Evolutionary conservation across 495 filamentous ascomycete genomes (phyloP).

Genomic region (Neurospora terricola): DNA sequence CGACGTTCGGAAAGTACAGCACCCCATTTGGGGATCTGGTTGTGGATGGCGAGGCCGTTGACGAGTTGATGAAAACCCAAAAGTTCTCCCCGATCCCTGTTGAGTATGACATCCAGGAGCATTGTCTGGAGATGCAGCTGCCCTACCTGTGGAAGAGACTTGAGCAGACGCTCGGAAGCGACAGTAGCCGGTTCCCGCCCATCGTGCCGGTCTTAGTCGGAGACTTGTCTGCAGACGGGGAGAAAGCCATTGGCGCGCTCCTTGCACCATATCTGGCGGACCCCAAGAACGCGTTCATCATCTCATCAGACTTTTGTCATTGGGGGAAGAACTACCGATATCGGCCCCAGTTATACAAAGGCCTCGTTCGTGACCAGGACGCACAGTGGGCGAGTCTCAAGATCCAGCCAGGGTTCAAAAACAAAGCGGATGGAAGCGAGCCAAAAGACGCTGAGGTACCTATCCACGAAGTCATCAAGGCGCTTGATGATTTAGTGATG

Average conservation of each 20-base stretch:
- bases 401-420: constrained; percentile 37
- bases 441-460: constrained; percentile 20
- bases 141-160: constrained; percentile 88
- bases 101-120: constrained; percentile 71
- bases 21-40: constrained; percentile 77
- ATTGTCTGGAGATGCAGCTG: constrained; percentile 94
- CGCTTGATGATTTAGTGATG: constrained; percentile 75
- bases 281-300: constrained; percentile 68
- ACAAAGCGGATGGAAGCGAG: constrained; percentile 7
- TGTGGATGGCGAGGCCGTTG: constrained; percentile 59
- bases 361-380: constrained; percentile 14
- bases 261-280: constrained; percentile 75
- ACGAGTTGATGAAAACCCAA: constrained; percentile 50
- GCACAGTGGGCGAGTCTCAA: constrained; percentile 45
- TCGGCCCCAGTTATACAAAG: constrained; percentile 27
- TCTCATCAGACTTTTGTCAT: constrained; percentile 94
- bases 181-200: constrained; percentile 48
- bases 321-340: constrained; percentile 87
- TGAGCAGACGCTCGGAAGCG: constrained; percentile 39
- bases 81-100: constrained; percentile 66
- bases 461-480: constrained; percentile 78
- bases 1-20: constrained; percentile 61
- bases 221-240: constrained; percentile 52
- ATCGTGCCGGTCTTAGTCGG: constrained; percentile 87
- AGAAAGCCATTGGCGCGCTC: constrained; percentile 57